Evolutionary conservation across 495 filamentous ascomycete genomes (phyloP).

Genomic region (Elasticomyces elasticus): DNA sequence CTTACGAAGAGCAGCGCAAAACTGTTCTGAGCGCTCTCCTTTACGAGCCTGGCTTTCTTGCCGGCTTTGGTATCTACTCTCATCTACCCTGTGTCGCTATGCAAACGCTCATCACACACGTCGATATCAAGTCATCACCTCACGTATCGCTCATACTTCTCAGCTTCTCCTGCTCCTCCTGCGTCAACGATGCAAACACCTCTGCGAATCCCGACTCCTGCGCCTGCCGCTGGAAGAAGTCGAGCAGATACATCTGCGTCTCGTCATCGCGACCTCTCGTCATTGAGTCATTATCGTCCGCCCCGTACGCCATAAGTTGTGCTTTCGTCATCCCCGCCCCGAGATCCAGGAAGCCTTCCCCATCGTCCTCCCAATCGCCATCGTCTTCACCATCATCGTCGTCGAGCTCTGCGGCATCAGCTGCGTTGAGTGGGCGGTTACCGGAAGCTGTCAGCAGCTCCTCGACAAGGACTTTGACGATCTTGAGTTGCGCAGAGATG

Average conservation of each 20-base stretch:
- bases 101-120: neutral
- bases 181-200: conserved; percentile 29
- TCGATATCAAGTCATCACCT: neutral
- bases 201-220: conserved; percentile 60
- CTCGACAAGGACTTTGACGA: conserved; percentile 88
- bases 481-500: conserved; percentile 80
- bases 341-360: conserved; percentile 57
- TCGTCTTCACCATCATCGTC: conserved; percentile 48
- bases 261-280: conserved; percentile 59
- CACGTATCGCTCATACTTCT: conserved; percentile 6
- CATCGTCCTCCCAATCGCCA: conserved; percentile 90
- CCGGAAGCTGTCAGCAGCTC: conserved; percentile 59
- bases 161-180: conserved; percentile 13
- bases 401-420: conserved; percentile 26
- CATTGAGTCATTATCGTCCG: conserved; percentile 43
- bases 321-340: conserved; percentile 33
- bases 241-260: conserved; percentile 69
- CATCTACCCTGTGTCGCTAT: neutral
- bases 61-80: neutral
- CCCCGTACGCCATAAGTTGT: conserved; percentile 71
- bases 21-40: neutral
- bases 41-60: neutral
- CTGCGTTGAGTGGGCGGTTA: conserved; percentile 24
- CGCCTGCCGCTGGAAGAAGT: conserved; percentile 69
- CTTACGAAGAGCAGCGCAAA: neutral